Base-by-base conservation (phyloP, 1,284 basidiomycete species). In the Ganoderma boninense region DNA sequence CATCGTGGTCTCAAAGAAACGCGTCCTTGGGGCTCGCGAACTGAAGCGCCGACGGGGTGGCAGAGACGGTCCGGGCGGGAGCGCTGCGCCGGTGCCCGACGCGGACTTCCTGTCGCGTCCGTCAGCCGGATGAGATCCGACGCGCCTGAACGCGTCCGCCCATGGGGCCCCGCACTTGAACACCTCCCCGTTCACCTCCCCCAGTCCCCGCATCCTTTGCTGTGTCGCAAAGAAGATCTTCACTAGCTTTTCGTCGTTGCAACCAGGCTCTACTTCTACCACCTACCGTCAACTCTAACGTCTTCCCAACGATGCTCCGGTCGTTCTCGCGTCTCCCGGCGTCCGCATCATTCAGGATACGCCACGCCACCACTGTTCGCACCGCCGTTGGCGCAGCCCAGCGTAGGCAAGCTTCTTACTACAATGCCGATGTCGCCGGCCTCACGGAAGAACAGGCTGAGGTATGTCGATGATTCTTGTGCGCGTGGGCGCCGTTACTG, bases 381-480 rank as follows among this genome's bases (percentile, higher is more conserved):
- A 13, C 38, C 4, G 38, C 40, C 8, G 13, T 14, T 13, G 40
- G 38, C 7, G 40, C 57, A n/a, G 59, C 42, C 14, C 74, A 76
- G 54, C 78, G 76, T 26, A 76, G 87, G 49, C 75, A 83, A 73
- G 85, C 84, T 26, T 92, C 92, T 0, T 89, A 87, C 69, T 97
- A 97, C 79, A 95, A 94, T 75, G 76, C 84, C 3, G 88, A 92
- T 68, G 82, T 97, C 40, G 93, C 95, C 1, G 95, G 95, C n/a
- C 84, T 97, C 54, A 92, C 89, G 2, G 90, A 93, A 40, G 94
- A 95, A 60, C 95, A 97, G 79, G 85, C 87, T 56, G 95, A 97
- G 86, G 95, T 95, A 75, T 66, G 86, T 64, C 26, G n/a, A 26
- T 10, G 5, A 1, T 40, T 40, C 40, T 2, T 14, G 8, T 14